Base-by-base conservation (phyloP, 257 asterid species). In the Solanum piurae region DNA sequence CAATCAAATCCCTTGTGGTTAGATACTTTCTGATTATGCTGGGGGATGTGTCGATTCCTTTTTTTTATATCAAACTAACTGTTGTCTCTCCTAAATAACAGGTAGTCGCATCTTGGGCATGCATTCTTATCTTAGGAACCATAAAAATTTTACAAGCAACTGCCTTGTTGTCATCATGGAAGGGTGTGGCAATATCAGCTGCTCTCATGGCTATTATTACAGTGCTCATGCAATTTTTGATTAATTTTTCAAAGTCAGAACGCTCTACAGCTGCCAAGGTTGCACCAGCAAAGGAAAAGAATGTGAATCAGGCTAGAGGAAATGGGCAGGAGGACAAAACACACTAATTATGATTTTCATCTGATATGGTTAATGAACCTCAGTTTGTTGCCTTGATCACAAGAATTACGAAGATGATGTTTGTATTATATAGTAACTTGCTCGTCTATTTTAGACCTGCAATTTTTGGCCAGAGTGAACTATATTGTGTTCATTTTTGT, bases 1-100 rank as follows among this genome's bases (percentile, higher is more conserved):
- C 99, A 1, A 86, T 95, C 89, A 95, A 95, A 92, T 93, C 99
- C 87, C 96, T 95, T 89, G 25, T 92, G 98, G 99, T 97, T 92
- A 89, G 62, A 66, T 29, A 36, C 85, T 27, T 77, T 58, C 18
- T 29, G 38, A 80, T 29, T 46, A 9, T 46, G 68, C 27, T 9
- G 42, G 69, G 38, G 14, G 31, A 16, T 18, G 33, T 27, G 12
- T 62, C 18, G 12, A 27, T 44, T 42, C 38, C 6, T 7, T 79
- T 66, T 66, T 44, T 40, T 9, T 68, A 13, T 49, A 71, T 75
- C 66, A 38, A 74, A 79, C 89, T 87, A 85, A 58, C 29, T 73
- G 60, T 42, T 46, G 20, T 64, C 36, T 55, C 62, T 79, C 73
- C 46, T 90, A 76, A 75, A 92, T 58, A 40, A 88, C 91, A 97